phyloP scores from a whole-genome alignment of 2,329 filamentous ascomycete genomes.

The Emergomyces africanus region DNA sequence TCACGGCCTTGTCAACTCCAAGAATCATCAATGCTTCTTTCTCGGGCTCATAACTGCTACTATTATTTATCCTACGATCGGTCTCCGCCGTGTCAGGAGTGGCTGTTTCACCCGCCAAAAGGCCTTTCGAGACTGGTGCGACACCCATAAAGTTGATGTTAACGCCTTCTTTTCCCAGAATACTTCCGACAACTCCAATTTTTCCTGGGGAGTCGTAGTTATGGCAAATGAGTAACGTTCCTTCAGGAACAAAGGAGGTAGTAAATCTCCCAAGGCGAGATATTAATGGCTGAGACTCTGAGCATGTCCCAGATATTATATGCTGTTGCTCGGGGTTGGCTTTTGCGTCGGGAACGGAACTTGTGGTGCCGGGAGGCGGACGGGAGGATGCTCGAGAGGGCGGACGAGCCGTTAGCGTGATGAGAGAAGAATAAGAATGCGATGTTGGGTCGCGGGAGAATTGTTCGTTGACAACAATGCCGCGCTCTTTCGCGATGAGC shows the following conservation, averaged over 20 bases:
- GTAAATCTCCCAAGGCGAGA: conserved; percentile 61
- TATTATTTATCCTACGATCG: conserved; percentile 10
- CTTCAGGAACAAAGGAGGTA: conserved; percentile 59
- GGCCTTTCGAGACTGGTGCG: conserved; percentile 29
- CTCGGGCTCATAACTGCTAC: conserved; percentile 18
- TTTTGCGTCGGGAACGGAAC: conserved; percentile 15
- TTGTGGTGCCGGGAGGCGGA: conserved; percentile 10
- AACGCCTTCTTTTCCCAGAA: conserved; percentile 55
- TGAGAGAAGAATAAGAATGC: conserved; percentile 56
- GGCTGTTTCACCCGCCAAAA: conserved; percentile 7
- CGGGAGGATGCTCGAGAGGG: conserved; percentile 23
- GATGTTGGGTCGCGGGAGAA: conserved; percentile 48
- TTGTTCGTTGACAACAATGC: conserved; percentile 64
- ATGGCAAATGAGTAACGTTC: conserved; percentile 62
- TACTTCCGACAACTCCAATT: conserved; percentile 64
- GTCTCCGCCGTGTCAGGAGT: conserved; percentile 13
- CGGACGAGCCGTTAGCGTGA: conserved; percentile 50
- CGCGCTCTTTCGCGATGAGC: conserved; percentile 62
- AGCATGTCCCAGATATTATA: conserved; percentile 36
- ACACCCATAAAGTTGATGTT: conserved; percentile 78
- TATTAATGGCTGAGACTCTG: conserved; percentile 42
- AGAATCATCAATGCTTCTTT: conserved; percentile 74
- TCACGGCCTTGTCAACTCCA: conserved; percentile 55
- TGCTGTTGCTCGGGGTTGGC: conserved; percentile 29
- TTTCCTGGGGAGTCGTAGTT: conserved; percentile 75